These are phyloP conservation scores for Vaccinium macrocarpon DNA, from an alignment of 148 eudicot genomes.

Conservation along the genomic window DNA sequence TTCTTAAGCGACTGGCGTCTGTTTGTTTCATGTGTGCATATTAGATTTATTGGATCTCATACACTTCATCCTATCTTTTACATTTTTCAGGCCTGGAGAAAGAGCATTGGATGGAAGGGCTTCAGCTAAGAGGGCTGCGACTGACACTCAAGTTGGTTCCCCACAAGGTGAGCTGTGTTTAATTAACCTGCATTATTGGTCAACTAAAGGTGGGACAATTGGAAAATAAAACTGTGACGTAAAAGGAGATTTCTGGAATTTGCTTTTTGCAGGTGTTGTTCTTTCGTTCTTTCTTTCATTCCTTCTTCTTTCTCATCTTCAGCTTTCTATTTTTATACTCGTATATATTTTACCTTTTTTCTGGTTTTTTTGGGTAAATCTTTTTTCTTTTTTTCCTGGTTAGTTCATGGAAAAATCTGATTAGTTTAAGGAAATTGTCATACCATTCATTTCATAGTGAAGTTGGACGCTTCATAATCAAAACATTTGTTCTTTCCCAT, in stretches of 20 bases:
- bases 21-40: not conserved
- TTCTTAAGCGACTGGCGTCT: not conserved
- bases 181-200: not conserved
- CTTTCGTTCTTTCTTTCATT: too few relatives aligned
- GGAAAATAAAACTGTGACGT: not conserved
- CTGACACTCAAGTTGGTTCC: constrained; percentile 42
- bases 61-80: not conserved
- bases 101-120: constrained; percentile 61
- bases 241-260: not conserved
- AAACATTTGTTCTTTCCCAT: too few relatives aligned
- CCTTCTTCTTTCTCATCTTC: too few relatives aligned
- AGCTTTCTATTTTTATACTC: too few relatives aligned
- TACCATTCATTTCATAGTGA: too few relatives aligned
- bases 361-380: too few relatives aligned
- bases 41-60: not conserved
- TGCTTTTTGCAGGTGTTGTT: too few relatives aligned
- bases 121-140: constrained; percentile 60
- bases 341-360: too few relatives aligned
- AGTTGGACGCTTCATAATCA: too few relatives aligned
- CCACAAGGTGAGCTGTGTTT: constrained; percentile 47
- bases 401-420: too few relatives aligned
- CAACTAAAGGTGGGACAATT: not conserved
- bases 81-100: constrained; percentile 57
- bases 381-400: too few relatives aligned
- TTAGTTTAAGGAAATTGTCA: too few relatives aligned